Evolutionary conservation across 768 basidiomycete species (phyloP), one percentile per base, ranked within the genome.

Genomic region (Chalciporus sphaerocephalus): DNA sequence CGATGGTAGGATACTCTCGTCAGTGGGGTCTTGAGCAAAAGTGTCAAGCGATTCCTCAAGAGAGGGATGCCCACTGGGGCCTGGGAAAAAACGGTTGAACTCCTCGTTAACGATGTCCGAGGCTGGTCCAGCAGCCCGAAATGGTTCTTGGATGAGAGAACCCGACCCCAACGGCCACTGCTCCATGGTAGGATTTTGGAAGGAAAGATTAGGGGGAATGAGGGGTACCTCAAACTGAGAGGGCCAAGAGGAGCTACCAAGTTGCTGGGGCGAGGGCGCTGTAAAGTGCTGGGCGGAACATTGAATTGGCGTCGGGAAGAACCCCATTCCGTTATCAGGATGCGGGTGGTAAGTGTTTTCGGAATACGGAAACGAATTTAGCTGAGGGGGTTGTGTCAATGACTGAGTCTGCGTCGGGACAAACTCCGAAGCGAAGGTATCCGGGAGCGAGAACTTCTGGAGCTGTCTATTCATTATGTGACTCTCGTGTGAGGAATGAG

Each of bases 371-470:
- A 20, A 39, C 2, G 32, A 16, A 13, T 30, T 23, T 15, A 32
- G 21, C 9, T 52, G 46, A 24, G 35, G 28, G 6, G 39, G 25
- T 16, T 47, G 34, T 12, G 35, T 25, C 11, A 33, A 21, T 5
- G 40, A 42, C 4, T 50, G 57, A 15, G 17, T 11, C 15, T 38
- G 18, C 32, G 40, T 16, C 9, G 17, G n/a, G 43, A 43, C 2
- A 33, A 44, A 42, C 15, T 52, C 50, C 51, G 45, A 43, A n/a
- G 47, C 44, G 13, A 33, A 17, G 42, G 38, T 22, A 38, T 40
- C 6, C 35, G 40, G n/a, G 15, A 44, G 17, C 3, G 37, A 18
- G 40, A 38, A 18, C 27, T 36, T 15, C 5, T 42, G 46, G 36
- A 37, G 20, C 34, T 43, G 50, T 41, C 40, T 46, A 20, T 21